phyloP scores from a whole-genome alignment of 2,329 filamentous ascomycete species.

The Coleophoma eucalyptorum region DNA sequence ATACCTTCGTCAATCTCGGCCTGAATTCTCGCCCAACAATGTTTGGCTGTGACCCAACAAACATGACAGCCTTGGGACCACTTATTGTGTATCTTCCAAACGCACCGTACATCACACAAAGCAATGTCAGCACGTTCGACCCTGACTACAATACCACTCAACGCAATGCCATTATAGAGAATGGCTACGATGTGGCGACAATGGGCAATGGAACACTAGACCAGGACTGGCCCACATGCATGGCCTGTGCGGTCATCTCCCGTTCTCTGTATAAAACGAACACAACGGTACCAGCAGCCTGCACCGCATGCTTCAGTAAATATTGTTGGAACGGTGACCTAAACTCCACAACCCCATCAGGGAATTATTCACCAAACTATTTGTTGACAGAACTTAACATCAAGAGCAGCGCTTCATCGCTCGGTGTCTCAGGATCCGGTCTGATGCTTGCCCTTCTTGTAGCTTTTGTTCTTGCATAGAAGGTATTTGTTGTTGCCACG shows the following conservation, averaged over 20 bases:
- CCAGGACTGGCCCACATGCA: constrained; percentile 73
- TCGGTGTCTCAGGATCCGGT: not conserved
- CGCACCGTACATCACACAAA: constrained; percentile 69
- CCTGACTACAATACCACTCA: constrained; percentile 57
- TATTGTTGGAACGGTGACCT: constrained; percentile 87
- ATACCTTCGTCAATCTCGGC: constrained; percentile 75
- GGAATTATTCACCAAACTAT: constrained; percentile 15
- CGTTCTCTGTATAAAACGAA: constrained; percentile 71
- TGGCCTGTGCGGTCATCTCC: constrained; percentile 81
- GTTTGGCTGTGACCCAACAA: constrained; percentile 71
- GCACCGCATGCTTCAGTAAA: constrained; percentile 68
- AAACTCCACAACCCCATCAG: constrained; percentile 11
- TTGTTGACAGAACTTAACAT: not conserved
- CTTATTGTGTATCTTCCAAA: constrained; percentile 88
- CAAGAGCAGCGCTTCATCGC: not conserved
- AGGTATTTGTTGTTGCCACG: too few relatives aligned
- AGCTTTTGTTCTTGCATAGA: not conserved
- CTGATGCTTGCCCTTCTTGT: not conserved
- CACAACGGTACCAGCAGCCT: constrained; percentile 66
- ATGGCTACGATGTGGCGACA: constrained; percentile 82
- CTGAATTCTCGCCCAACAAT: constrained; percentile 73
- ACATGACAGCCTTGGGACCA: constrained; percentile 55
- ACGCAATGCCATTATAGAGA: constrained; percentile 78
- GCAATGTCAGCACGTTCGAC: constrained; percentile 78
- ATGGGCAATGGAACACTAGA: constrained; percentile 78